Percentiles rank a stretch among this genome's conserved stretches.
phyloP scores from a whole-genome alignment of 441 rosid genomes.

The Arabidopsis lyrata region DNA sequence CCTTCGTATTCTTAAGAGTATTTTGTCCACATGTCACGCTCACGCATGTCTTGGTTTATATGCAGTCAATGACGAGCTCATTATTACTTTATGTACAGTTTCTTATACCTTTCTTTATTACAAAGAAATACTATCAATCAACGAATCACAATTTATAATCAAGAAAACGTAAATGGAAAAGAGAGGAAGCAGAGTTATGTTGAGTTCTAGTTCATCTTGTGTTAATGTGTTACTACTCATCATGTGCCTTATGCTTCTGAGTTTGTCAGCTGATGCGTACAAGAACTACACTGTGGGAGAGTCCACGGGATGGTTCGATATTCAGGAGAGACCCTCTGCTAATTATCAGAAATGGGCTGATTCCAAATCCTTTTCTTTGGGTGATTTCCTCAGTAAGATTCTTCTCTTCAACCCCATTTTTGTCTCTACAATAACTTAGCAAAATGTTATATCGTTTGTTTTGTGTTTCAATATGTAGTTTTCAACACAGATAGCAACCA shows the following conservation, averaged over 20 bases:
- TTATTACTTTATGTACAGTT: conserved; percentile 24
- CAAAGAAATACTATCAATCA: conserved; percentile 28
- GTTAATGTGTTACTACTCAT: conserved; percentile 31
- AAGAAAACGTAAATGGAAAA: neutral
- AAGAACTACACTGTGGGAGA: conserved; percentile 92
- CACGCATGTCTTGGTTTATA: neutral
- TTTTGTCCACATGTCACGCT: conserved; percentile 31
- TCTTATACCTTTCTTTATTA: conserved; percentile 20
- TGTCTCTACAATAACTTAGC: no score
- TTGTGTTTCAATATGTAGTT: conserved; percentile 56
- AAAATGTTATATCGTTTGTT: neutral
- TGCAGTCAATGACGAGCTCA: conserved; percentile 24
- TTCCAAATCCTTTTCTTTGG: conserved; percentile 73
- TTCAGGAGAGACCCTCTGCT: conserved; percentile 55
- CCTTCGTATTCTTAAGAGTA: conserved; percentile 23
- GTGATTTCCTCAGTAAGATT: conserved; percentile 93
- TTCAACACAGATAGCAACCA: conserved; percentile 90
- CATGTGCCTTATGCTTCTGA: conserved; percentile 27
- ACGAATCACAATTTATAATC: neutral
- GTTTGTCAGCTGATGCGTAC: conserved; percentile 64
- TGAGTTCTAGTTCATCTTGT: conserved; percentile 30
- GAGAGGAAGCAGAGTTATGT: conserved; percentile 13
- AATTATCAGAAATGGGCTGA: conserved; percentile 93
- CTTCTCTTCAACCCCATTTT: no score
- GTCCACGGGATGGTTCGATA: conserved; percentile 75